A percentile compares a stretch with the other conserved stretches of the same genome.
Conservation (phyloP, 202 grass and related monocot genomes). For the Schoenoplectus triqueter region DNA sequence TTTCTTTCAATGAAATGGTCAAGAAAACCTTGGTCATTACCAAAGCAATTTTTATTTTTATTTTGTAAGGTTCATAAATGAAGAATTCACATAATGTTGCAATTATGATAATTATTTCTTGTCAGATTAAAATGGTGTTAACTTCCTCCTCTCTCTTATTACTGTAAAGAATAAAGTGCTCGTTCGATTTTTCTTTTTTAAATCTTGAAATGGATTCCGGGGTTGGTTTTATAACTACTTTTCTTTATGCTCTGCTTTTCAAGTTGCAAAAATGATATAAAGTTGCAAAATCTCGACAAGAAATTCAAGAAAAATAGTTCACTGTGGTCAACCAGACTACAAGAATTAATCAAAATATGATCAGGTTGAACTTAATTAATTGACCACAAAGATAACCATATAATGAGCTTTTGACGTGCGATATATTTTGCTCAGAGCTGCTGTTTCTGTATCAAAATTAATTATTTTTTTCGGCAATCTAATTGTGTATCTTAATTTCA, state of each 20-base stretch:
- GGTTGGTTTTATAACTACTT: neutral
- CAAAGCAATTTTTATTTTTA: neutral
- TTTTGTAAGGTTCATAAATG: conserved; percentile 1
- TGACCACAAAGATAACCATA: neutral
- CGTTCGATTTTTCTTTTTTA: neutral
- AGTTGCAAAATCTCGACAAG: neutral
- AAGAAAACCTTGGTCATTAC: neutral
- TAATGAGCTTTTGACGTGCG: neutral
- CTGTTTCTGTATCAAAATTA: neutral
- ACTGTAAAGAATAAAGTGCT: neutral
- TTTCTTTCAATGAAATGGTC: too few species aligned
- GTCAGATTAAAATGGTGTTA: neutral
- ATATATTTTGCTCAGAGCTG: neutral
- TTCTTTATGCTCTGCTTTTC: neutral
- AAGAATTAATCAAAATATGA: neutral
- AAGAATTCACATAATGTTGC: neutral
- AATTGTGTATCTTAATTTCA: neutral
- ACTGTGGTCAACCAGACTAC: neutral
- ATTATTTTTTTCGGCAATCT: neutral
- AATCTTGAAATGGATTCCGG: neutral
- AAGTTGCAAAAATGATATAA: neutral
- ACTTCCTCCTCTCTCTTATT: neutral
- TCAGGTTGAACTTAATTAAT: neutral
- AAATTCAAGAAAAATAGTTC: neutral
- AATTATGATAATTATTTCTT: conserved; percentile 8